phyloP scores from a whole-genome alignment of 495 filamentous ascomycete genomes.

The Neurospora sublineolata region DNA sequence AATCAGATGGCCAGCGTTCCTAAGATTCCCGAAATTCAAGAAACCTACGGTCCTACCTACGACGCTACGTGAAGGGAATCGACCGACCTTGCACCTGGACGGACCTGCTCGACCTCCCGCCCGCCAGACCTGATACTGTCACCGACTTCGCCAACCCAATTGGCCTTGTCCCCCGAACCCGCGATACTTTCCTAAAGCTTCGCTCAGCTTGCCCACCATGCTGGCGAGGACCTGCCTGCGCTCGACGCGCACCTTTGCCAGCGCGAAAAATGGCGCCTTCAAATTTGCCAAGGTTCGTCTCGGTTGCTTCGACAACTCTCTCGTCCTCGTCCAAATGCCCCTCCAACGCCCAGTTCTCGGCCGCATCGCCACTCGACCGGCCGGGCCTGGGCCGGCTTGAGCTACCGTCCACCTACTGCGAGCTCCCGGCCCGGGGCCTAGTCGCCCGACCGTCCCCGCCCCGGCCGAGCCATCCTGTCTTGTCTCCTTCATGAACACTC shows the following conservation, averaged over 20 bases:
- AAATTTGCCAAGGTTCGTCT: constrained; percentile 48
- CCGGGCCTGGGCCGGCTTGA: not conserved
- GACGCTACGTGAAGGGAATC: not conserved
- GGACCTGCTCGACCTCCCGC: constrained; percentile 19
- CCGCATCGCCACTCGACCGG: not conserved
- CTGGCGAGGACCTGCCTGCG: constrained; percentile 77
- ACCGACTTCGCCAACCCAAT: constrained; percentile 28
- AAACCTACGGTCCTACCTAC: constrained; percentile 14
- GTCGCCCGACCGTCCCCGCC: not conserved
- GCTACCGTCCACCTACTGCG: constrained; percentile 1
- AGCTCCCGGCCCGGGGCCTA: not conserved
- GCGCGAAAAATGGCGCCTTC: constrained; percentile 51
- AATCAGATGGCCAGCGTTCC: constrained; percentile 23
- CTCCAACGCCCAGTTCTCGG: not conserved
- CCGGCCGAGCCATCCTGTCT: not conserved
- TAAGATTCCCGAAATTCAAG: constrained; percentile 30
- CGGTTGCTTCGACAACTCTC: not conserved
- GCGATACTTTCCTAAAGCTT: constrained; percentile 27
- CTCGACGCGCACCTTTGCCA: constrained; percentile 64
- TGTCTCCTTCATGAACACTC: not conserved
- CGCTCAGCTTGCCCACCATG: constrained; percentile 53
- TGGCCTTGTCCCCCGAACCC: constrained; percentile 26
- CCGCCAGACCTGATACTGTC: constrained; percentile 10
- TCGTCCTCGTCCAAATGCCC: not conserved
- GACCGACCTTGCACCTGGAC: constrained; percentile 9